These are phyloP conservation scores for Blastocladiella britannica DNA, from an alignment of 192 early-diverging fungal species.

Conservation along the genomic window DNA sequence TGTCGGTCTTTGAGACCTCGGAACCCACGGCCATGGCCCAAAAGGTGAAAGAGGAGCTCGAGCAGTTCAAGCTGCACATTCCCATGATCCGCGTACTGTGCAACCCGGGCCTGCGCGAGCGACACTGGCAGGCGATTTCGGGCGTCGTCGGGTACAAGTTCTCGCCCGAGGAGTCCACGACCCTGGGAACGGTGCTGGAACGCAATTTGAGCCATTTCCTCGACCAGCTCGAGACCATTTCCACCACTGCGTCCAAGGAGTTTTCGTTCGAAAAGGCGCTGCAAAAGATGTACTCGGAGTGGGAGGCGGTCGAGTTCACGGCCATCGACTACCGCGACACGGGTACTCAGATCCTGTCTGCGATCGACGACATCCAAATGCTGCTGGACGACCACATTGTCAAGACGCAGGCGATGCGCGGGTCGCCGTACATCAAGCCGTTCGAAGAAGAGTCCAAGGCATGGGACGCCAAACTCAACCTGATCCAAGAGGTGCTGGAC, in stretches of 20 bases:
- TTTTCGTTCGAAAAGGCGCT: slow-evolving; percentile 42
- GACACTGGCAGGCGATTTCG: slow-evolving; percentile 67
- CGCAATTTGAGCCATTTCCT: slow-evolving; percentile 27
- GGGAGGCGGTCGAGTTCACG: slow-evolving; percentile 29
- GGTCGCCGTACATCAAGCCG: slow-evolving; percentile 91
- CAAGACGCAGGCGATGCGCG: slow-evolving; percentile 87
- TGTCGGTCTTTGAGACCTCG: slow-evolving; percentile 20
- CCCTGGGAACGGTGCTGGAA: slow-evolving; percentile 23
- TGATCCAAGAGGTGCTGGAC: slow-evolving; percentile 88
- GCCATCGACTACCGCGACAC: slow-evolving; percentile 35
- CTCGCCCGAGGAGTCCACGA: slow-evolving; percentile 46
- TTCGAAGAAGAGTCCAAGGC: slow-evolving; percentile 88
- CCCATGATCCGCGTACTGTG: slow-evolving; percentile 33
- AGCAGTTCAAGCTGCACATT: slow-evolving; percentile 31
- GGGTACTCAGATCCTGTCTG: slow-evolving; percentile 30
- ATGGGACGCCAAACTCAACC: slow-evolving; percentile 94
- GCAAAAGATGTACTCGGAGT: slow-evolving; percentile 40
- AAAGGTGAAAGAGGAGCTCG: slow-evolving; percentile 38
- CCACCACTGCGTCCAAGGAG: slow-evolving; percentile 31
- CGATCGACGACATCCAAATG: slow-evolving; percentile 34
- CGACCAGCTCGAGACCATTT: slow-evolving; percentile 27
- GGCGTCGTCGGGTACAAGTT: slow-evolving; percentile 60
- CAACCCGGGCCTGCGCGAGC: slow-evolving; percentile 32
- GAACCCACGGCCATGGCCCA: slow-evolving; percentile 25
- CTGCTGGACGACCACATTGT: slow-evolving; percentile 47